Percentiles rank a stretch among this genome's conserved stretches.
These are phyloP conservation scores for Ilex paraguariensis DNA, from an alignment of 305 asterid genomes.

Conservation along the genomic window DNA sequence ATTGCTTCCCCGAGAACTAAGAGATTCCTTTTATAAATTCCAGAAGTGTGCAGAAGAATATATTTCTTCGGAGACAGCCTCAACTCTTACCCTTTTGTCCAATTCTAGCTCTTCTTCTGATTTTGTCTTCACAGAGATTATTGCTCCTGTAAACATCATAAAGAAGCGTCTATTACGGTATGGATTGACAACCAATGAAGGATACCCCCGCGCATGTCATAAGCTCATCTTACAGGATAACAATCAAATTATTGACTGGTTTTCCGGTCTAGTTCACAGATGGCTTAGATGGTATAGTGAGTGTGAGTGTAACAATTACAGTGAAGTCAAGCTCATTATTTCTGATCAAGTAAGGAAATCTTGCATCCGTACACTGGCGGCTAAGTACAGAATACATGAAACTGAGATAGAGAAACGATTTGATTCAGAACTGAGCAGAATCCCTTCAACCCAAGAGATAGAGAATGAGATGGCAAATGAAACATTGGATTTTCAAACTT, in stretches of 20 bases:
- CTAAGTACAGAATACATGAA: slow-evolving; percentile 70
- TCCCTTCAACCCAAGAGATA: slow-evolving; percentile 55
- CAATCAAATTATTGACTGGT: slow-evolving; percentile 67
- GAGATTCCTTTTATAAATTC: slow-evolving; percentile 62
- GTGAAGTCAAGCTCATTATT: slow-evolving; percentile 55
- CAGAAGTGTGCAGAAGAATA: slow-evolving; percentile 61
- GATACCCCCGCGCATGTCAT: slow-evolving; percentile 56
- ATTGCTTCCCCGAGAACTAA: slow-evolving; percentile 73
- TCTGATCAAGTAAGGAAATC: slow-evolving; percentile 65
- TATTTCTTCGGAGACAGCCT: slow-evolving; percentile 62
- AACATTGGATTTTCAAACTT: slow-evolving; percentile 23
- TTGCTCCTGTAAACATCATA: slow-evolving; percentile 51
- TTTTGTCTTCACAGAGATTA: slow-evolving; percentile 34
- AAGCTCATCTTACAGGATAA: slow-evolving; percentile 54
- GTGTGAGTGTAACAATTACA: slow-evolving; percentile 53
- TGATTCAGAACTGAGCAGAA: slow-evolving; percentile 54
- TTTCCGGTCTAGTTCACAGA: slow-evolving; percentile 59
- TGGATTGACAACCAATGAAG: slow-evolving; percentile 59
- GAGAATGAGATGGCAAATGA: slow-evolving; percentile 53
- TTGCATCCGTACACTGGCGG: slow-evolving; percentile 67
- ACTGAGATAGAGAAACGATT: slow-evolving; percentile 65
- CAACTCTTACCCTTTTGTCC: slow-evolving; percentile 62
- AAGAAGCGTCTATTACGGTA: slow-evolving; percentile 60
- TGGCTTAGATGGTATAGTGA: slow-evolving; percentile 77
- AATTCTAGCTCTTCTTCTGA: slow-evolving; percentile 27